Conservation (phyloP, 257 asterid genomes). For the Salvia hispanica region DNA sequence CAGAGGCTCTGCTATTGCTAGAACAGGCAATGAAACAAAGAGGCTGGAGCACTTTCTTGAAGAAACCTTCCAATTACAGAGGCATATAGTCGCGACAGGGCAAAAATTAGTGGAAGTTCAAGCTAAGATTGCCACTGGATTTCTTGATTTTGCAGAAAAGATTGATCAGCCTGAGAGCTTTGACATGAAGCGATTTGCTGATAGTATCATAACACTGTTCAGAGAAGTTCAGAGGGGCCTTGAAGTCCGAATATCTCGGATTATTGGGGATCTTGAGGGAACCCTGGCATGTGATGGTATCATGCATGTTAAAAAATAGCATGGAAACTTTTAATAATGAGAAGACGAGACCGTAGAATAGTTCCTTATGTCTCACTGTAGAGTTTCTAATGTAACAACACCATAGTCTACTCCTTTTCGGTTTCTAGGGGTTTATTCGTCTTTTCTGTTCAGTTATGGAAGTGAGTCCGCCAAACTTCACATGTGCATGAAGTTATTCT, state of each 20-base stretch:
- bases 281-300: conserved; percentile 83
- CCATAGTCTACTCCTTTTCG: conserved; percentile 5
- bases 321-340: conserved; percentile 15
- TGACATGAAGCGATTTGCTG: conserved; percentile 76
- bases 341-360: conserved; percentile 12
- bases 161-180: conserved; percentile 65
- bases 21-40: conserved; percentile 69
- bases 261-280: conserved; percentile 86
- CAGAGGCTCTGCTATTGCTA: conserved; percentile 48
- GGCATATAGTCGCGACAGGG: conserved; percentile 86
- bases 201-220: conserved; percentile 62
- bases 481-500: conserved; percentile 1
- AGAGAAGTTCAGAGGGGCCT: conserved; percentile 89
- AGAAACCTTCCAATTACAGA: conserved; percentile 89
- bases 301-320: conserved; percentile 56
- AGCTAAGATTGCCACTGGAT: conserved; percentile 65
- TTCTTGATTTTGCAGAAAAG: conserved; percentile 43
- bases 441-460: not conserved
- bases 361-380: conserved; percentile 22
- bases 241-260: conserved; percentile 80
- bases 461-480: conserved; percentile 16
- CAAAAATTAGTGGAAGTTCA: conserved; percentile 78
- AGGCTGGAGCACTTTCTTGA: conserved; percentile 77
- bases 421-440: not conserved
- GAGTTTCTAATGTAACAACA: conserved; percentile 28